Evolutionary conservation across 2,329 filamentous ascomycete genomes (phyloP).

Genomic region (Myriosclerotinia curreyana): DNA sequence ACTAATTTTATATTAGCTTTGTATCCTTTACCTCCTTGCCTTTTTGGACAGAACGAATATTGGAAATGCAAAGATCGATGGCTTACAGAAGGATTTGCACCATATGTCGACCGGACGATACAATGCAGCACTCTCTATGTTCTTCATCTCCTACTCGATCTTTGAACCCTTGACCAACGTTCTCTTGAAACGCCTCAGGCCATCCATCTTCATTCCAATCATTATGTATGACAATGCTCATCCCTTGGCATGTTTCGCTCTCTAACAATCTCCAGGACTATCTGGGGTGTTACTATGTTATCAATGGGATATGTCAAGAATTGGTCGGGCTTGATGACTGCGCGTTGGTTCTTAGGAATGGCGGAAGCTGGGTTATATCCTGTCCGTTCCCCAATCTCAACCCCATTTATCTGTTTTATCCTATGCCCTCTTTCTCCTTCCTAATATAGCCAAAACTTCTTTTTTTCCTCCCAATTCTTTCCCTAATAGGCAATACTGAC

Average conservation of each 20-base stretch:
- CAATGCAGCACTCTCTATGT: slow-evolving; percentile 73
- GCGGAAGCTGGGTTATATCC: slow-evolving; percentile 74
- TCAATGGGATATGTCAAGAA: slow-evolving; percentile 42
- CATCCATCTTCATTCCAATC: slow-evolving; percentile 74
- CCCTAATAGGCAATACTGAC: too few species aligned
- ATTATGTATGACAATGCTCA: slow-evolving; percentile 63
- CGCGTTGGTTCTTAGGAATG: slow-evolving; percentile 62
- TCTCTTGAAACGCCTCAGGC: slow-evolving; percentile 67
- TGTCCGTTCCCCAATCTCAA: too few species aligned
- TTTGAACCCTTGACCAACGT: slow-evolving; percentile 76
- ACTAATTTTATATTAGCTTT: slow-evolving; percentile 47
- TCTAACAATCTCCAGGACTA: slow-evolving; percentile 43
- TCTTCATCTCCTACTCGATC: slow-evolving; percentile 80
- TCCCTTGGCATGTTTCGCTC: neutral
- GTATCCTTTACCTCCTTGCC: slow-evolving; percentile 70
- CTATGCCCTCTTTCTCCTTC: too few species aligned
- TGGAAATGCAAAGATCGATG: slow-evolving; percentile 65
- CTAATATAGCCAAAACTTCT: too few species aligned
- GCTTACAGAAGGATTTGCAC: slow-evolving; percentile 56
- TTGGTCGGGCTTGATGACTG: slow-evolving; percentile 37
- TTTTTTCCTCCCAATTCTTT: too few species aligned
- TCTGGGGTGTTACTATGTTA: slow-evolving; percentile 67
- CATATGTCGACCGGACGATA: slow-evolving; percentile 63
- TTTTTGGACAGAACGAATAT: slow-evolving; percentile 79
- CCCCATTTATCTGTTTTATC: too few species aligned